phyloP scores from a whole-genome alignment of 148 eudicot species.

The Rhododendron vialii region DNA sequence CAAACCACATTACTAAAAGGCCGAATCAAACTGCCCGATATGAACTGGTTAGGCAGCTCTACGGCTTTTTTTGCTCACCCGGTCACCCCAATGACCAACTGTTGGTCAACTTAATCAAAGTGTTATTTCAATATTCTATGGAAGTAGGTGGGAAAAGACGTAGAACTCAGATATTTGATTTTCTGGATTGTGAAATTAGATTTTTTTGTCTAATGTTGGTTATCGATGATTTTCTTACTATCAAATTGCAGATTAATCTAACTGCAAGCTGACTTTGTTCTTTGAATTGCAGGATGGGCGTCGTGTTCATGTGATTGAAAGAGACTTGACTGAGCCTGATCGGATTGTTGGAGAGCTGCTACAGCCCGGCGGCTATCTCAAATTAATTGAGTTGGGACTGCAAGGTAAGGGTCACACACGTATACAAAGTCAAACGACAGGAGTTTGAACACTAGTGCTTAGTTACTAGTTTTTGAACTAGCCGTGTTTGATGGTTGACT shows the following conservation, averaged over 20 bases:
- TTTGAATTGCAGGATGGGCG: conserved; percentile 60
- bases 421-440: neutral
- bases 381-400: conserved; percentile 66
- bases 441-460: neutral
- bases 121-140: neutral
- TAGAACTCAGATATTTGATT: neutral
- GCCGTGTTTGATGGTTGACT: neutral
- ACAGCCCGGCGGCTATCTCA: conserved; percentile 85
- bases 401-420: conserved; percentile 42
- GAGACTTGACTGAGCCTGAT: conserved; percentile 79
- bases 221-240: neutral
- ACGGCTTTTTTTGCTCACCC: neutral
- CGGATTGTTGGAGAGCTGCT: conserved; percentile 85
- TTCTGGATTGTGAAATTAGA: neutral
- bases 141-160: neutral
- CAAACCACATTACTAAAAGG: neutral
- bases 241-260: neutral
- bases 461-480: neutral
- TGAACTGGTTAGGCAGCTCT: neutral
- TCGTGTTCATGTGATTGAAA: conserved; percentile 71
- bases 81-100: neutral
- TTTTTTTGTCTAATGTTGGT: neutral
- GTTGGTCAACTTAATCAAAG: neutral
- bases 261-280: neutral
- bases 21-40: neutral